A percentile compares a stretch with the other conserved stretches of the same genome.
These are phyloP conservation scores for Rhynchospora tenuis DNA, from an alignment of 176 grass and related monocot genomes.

Conservation along the genomic window DNA sequence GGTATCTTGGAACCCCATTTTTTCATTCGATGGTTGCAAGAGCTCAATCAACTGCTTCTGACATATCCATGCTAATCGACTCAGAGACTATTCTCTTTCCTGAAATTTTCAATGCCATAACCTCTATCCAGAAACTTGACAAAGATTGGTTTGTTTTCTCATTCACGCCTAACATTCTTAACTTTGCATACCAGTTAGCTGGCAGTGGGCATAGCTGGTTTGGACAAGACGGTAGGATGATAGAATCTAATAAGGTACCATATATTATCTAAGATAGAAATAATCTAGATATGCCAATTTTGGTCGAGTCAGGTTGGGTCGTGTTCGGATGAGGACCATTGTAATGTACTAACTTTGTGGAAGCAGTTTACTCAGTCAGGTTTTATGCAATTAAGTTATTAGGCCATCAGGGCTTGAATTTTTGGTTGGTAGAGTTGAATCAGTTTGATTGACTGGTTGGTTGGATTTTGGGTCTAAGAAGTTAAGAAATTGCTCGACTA, in stretches of 20 bases:
- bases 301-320: neutral
- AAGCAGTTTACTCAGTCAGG: neutral
- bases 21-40: slow-evolving; percentile 79
- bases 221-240: slow-evolving; percentile 19
- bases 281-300: neutral
- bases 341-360: neutral
- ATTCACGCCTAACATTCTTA: slow-evolving; percentile 28
- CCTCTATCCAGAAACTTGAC: slow-evolving; percentile 27
- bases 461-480: neutral
- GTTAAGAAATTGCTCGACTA: neutral
- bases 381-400: neutral
- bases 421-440: neutral
- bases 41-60: slow-evolving; percentile 43
- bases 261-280: neutral
- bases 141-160: slow-evolving; percentile 69
- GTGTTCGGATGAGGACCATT: neutral
- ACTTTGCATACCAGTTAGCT: slow-evolving; percentile 35
- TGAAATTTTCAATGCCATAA: slow-evolving; percentile 31
- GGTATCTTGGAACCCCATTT: slow-evolving; percentile 71
- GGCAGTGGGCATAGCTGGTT: slow-evolving; percentile 33
- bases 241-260: slow-evolving; percentile 40
- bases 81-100: slow-evolving; percentile 54
- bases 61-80: slow-evolving; percentile 56
- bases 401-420: neutral
- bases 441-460: neutral